Conservation (phyloP, 2,329 filamentous ascomycete species). For the Xylaria digitata region DNA sequence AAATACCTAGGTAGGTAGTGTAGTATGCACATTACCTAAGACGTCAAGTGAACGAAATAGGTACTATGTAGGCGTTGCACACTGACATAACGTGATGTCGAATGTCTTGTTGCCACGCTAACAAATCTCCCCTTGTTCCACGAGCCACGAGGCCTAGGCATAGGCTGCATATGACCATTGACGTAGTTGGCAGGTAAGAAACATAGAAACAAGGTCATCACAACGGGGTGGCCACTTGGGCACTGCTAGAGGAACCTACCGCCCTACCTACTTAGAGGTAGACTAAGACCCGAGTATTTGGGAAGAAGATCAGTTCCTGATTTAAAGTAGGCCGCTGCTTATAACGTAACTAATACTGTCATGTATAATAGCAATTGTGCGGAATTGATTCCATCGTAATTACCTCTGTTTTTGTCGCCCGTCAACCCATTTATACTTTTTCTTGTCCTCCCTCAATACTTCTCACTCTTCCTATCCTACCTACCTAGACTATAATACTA, state of each 20-base stretch:
- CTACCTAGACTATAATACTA: not conserved
- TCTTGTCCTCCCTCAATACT: not conserved
- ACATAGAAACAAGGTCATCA: conserved; percentile 15
- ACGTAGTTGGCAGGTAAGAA: conserved; percentile 31
- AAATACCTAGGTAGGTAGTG: not conserved
- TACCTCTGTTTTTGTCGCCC: not conserved
- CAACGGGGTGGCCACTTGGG: conserved; percentile 5
- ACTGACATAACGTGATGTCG: not conserved
- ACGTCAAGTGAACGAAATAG: no score
- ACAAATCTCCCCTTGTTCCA: conserved; percentile 21
- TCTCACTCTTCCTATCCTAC: not conserved
- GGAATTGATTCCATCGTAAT: conserved; percentile 1
- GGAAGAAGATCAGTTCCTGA: conserved; percentile 28
- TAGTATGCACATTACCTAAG: not conserved
- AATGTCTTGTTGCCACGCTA: conserved; percentile 7
- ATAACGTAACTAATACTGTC: conserved; percentile 20
- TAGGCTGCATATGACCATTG: conserved; percentile 32
- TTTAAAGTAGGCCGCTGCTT: conserved; percentile 1
- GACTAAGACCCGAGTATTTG: conserved; percentile 4
- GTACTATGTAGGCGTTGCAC: no score
- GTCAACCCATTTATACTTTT: conserved; percentile 7
- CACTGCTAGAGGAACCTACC: not conserved
- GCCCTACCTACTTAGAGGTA: no score
- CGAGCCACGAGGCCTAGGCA: conserved; percentile 33
- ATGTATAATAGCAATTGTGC: conserved; percentile 13